Percentiles rank a stretch among this genome's conserved stretches.
Evolutionary conservation across 164 flowering plant species (phyloP).

Genomic region (Paratinospora sagittata): DNA sequence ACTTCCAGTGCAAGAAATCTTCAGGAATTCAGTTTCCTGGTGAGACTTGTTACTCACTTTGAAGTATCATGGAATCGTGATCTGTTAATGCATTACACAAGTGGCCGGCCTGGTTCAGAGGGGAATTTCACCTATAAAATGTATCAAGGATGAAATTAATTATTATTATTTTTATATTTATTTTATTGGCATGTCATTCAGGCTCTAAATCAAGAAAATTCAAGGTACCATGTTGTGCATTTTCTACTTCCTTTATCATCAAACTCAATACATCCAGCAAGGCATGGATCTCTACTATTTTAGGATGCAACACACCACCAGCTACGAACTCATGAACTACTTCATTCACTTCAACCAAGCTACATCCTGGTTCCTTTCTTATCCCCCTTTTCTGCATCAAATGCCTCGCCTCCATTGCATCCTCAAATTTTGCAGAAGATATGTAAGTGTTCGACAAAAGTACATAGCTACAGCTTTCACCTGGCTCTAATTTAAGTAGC

Average conservation of each 20-base stretch:
- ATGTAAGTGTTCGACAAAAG: slow-evolving; percentile 63
- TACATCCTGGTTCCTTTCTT: slow-evolving; percentile 59
- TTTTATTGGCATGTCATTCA: neutral
- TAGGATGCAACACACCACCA: slow-evolving; percentile 45
- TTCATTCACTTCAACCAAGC: slow-evolving; percentile 58
- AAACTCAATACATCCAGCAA: slow-evolving; percentile 27
- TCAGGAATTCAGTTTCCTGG: neutral
- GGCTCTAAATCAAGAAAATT: slow-evolving; percentile 5
- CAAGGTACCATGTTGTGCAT: neutral
- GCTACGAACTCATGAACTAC: slow-evolving; percentile 65
- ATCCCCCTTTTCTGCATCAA: slow-evolving; percentile 39
- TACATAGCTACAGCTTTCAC: slow-evolving; percentile 41
- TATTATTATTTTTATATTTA: neutral
- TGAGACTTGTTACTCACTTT: no score
- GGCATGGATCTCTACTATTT: slow-evolving; percentile 34
- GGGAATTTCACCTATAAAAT: neutral
- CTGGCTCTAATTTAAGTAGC: slow-evolving; percentile 34
- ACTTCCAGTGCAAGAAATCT: neutral
- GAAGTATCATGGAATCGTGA: neutral
- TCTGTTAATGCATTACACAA: neutral
- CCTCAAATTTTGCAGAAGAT: slow-evolving; percentile 30
- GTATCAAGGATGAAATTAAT: neutral
- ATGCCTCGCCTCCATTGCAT: slow-evolving; percentile 44
- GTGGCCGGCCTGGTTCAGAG: neutral
- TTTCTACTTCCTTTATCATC: slow-evolving; percentile 18